Evolutionary conservation across 495 filamentous ascomycete genomes (phyloP), one percentile per base, ranked within the genome.

Genomic region (Polyplosphaeria fusca): DNA sequence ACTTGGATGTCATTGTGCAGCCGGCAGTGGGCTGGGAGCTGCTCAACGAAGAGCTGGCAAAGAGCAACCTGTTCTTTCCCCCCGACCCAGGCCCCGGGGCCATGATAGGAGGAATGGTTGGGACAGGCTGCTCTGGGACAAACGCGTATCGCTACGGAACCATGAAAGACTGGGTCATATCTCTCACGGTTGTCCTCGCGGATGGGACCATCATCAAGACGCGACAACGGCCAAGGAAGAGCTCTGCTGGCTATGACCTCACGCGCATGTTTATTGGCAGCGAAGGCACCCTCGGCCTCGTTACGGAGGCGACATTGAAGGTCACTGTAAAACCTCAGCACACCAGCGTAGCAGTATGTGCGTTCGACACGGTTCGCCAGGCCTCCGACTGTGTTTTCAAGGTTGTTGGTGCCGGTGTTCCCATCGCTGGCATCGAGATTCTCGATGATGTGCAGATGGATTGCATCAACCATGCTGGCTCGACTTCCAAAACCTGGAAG

Each of bases 91-190:
- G 88, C 23, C 86, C 86, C 22, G 86, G 86, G 16, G 86, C 86
- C 42, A 87, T 88, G 83, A 95, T 97, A 58, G 92, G 92, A 32
- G 92, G 92, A 37, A 97, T 97, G 92, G 83, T 96, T 12, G 91
- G 88, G 0, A 96, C 92, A 0, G 91, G 91, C 26, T 96, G 92
- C 77, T 87, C 82, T 56, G 92, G 92, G 28, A 97, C 92, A 26
- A 96, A 97, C 70, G 86, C 92, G 14, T 91, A 94, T 65, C 79
- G 89, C 22, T 97, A 96, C 68, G 92, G 92, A 1, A 95, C 92
- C 0, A 97, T 96, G 92, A 84, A 88, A 59, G 92, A 97, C 65
- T 96, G 91, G 90, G 92, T 96, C 0, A 74, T 96, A 23, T 86
- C 82, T 42, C 74, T 98, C 22, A 98, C 92, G 0, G 89, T 95